phyloP scores from a whole-genome alignment of 1,139 yeast genomes.

The Pichia terricola region DNA sequence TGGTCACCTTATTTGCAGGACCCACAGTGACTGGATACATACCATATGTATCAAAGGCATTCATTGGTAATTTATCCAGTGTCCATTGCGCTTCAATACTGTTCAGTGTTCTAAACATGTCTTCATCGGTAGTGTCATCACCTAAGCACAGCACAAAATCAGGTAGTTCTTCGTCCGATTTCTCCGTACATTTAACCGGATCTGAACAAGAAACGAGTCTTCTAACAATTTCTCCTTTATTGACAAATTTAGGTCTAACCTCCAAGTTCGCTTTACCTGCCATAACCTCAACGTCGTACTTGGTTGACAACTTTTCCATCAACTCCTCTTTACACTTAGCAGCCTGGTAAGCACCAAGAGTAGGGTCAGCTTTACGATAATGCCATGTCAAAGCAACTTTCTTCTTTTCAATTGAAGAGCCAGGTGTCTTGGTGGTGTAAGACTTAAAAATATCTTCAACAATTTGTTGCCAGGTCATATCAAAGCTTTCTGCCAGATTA shows the following conservation, averaged over 20 bases:
- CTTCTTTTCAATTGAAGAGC: constrained; percentile 77
- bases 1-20: constrained; percentile 82
- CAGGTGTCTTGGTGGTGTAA: constrained; percentile 85
- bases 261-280: constrained; percentile 94
- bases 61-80: constrained; percentile 29
- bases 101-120: constrained; percentile 77
- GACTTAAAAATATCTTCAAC: constrained; percentile 66
- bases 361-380: constrained; percentile 90
- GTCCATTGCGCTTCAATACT: constrained; percentile 44
- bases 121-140: constrained; percentile 95
- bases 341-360: constrained; percentile 81
- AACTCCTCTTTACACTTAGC: constrained; percentile 59
- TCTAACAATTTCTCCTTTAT: constrained; percentile 93
- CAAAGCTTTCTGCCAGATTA: constrained; percentile 71
- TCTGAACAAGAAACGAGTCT: constrained; percentile 56
- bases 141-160: constrained; percentile 87
- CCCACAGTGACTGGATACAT: constrained; percentile 90
- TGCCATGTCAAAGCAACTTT: constrained; percentile 98
- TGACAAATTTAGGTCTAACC: constrained; percentile 87
- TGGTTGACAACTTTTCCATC: constrained; percentile 39
- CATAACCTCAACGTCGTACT: constrained; percentile 92
- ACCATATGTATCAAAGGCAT: constrained; percentile 47
- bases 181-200: constrained; percentile 27
- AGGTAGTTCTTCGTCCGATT: constrained; percentile 45
- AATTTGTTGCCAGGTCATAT: constrained; percentile 88